These are phyloP conservation scores for Trichocladium antarcticum DNA, from an alignment of 495 filamentous ascomycete genomes.

Conservation along the genomic window DNA sequence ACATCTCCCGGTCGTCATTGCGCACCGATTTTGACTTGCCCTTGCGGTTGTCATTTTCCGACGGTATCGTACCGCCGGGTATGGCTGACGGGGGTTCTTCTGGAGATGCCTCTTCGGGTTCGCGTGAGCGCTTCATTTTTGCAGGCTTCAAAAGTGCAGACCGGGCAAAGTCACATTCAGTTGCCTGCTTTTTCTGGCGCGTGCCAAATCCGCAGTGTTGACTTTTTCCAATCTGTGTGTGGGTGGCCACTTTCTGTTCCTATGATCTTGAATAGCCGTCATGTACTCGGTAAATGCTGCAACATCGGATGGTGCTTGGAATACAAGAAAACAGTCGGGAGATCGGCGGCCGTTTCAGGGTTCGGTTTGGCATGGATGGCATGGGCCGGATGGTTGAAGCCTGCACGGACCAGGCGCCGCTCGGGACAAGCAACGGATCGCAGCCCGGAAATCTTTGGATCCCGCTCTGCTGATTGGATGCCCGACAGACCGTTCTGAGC, in stretches of 20 bases:
- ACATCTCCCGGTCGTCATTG: conserved; percentile 5
- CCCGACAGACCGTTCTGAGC: no score
- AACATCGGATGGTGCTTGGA: no score
- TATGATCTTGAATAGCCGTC: no score
- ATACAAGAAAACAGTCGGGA: no score
- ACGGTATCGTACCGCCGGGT: neutral
- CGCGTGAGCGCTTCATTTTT: conserved; percentile 46
- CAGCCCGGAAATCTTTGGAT: no score
- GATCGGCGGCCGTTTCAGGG: no score
- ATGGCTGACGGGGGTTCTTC: conserved; percentile 2
- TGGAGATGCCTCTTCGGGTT: conserved; percentile 34
- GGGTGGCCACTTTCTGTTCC: no score
- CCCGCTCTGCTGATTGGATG: conserved; percentile 1
- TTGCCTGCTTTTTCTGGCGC: neutral
- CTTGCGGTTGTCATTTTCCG: neutral
- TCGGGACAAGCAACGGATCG: neutral
- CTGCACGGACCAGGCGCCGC: no score
- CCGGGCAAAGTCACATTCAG: conserved; percentile 10
- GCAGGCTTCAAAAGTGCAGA: neutral
- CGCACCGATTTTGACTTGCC: neutral
- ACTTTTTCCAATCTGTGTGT: no score
- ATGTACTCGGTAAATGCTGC: no score
- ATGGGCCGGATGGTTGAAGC: no score
- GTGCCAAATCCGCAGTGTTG: neutral
- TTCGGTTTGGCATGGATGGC: no score